Evolutionary conservation across 192 early-diverging fungal species (phyloP).

Genomic region (Coemansia sp.): DNA sequence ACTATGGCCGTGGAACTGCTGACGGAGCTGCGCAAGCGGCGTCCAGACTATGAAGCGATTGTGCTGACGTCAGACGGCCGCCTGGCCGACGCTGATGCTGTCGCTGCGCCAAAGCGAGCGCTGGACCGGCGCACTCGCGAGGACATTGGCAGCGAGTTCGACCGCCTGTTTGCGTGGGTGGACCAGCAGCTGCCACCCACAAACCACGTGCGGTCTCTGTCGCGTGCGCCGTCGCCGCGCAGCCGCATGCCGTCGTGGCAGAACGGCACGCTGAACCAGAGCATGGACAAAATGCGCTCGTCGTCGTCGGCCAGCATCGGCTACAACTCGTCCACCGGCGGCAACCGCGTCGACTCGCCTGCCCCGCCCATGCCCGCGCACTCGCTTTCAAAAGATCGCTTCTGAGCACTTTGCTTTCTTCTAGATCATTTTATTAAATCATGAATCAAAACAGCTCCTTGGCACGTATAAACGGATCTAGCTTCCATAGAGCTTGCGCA

Average conservation of each 20-base stretch:
- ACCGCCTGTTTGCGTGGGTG: slow-evolving; percentile 55
- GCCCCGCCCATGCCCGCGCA: slow-evolving; percentile 37
- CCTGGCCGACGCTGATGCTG: slow-evolving; percentile 6
- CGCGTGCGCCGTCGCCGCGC: slow-evolving; percentile 39
- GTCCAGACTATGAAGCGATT: slow-evolving; percentile 54
- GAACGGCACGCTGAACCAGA: slow-evolving; percentile 1
- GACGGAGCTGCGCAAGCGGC: slow-evolving; percentile 54
- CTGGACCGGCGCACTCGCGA: slow-evolving; percentile 50
- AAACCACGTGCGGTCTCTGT: slow-evolving; percentile 34
- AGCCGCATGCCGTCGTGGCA: slow-evolving; percentile 48
- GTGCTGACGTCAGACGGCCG: slow-evolving; percentile 40
- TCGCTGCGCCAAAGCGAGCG: slow-evolving; percentile 2
- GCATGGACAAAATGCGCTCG: slow-evolving; percentile 33
- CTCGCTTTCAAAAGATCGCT: slow-evolving; percentile 2
- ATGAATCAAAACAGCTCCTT: too few relatives aligned
- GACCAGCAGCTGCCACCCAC: slow-evolving; percentile 48
- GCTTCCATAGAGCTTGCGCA: slow-evolving; percentile 44
- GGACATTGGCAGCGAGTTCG: slow-evolving; percentile 57
- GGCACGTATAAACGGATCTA: not conserved
- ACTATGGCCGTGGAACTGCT: slow-evolving; percentile 47
- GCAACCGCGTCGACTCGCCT: slow-evolving; percentile 43
- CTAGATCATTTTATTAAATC: not conserved
- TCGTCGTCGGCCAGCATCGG: slow-evolving; percentile 43
- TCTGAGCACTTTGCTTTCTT: not conserved
- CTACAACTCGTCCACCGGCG: slow-evolving; percentile 30